phyloP scores from a whole-genome alignment of 164 flowering plant genomes.

The Hamamelis virginiana region DNA sequence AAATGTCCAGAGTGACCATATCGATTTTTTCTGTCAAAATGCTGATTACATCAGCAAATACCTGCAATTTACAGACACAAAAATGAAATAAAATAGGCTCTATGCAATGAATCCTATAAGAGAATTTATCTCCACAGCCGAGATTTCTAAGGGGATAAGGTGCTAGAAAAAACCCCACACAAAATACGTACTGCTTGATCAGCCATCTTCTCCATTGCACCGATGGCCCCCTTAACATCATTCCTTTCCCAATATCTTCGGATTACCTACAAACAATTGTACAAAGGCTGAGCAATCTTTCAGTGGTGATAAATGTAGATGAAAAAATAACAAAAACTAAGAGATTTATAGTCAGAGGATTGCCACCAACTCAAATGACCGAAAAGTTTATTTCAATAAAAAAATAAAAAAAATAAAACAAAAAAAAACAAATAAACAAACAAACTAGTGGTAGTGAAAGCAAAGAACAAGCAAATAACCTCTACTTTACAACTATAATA shows the following conservation, averaged over 20 bases:
- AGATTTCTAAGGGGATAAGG: not conserved
- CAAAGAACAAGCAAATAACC: not conserved
- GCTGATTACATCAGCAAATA: constrained; percentile 77
- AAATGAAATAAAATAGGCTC: not conserved
- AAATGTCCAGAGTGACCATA: constrained; percentile 67
- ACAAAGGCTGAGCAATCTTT: not conserved
- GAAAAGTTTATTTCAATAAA: no score
- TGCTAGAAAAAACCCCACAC: not conserved
- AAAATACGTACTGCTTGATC: constrained; percentile 73
- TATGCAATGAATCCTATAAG: not conserved
- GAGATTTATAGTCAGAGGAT: not conserved
- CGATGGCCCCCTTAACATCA: constrained; percentile 74
- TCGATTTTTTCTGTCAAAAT: constrained; percentile 65
- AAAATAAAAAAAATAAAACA: no score
- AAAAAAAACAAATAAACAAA: no score
- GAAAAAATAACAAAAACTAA: not conserved
- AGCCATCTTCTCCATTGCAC: constrained; percentile 83
- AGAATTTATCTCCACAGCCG: not conserved
- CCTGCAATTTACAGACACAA: constrained; percentile 40
- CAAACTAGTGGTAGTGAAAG: not conserved
- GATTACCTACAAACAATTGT: constrained; percentile 47
- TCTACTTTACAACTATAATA: not conserved
- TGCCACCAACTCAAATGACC: no score
- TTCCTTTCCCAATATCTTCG: constrained; percentile 75
- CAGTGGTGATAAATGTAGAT: not conserved